Evolutionary conservation across 2,329 filamentous ascomycete species (phyloP).

Genomic region (Calonectria naviculata): DNA sequence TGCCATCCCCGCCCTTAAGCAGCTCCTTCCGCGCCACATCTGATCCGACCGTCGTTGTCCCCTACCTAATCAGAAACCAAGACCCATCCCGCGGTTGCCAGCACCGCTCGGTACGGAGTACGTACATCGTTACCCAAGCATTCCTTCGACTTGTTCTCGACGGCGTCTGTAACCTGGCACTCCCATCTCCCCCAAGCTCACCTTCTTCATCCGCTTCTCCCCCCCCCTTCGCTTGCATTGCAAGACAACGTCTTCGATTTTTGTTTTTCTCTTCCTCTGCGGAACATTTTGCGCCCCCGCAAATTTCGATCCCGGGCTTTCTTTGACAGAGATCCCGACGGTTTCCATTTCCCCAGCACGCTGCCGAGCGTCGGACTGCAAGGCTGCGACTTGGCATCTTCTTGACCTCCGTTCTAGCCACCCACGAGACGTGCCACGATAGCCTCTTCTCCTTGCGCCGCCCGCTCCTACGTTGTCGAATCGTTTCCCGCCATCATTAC

Average conservation of each 20-base stretch:
- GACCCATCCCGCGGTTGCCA: slow-evolving; percentile 4
- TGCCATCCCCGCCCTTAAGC: slow-evolving; percentile 6
- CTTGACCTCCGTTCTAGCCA: slow-evolving; percentile 23
- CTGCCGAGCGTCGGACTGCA: slow-evolving; percentile 8
- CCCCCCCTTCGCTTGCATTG: slow-evolving; percentile 25
- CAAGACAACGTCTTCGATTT: slow-evolving; percentile 24
- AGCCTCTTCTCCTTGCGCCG: slow-evolving; percentile 18
- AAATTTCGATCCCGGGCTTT: slow-evolving; percentile 36
- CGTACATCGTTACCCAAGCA: slow-evolving; percentile 1
- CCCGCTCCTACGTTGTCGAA: slow-evolving; percentile 11
- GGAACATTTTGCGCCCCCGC: slow-evolving; percentile 11
- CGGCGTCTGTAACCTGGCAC: slow-evolving; percentile 10
- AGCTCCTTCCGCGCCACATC: slow-evolving; percentile 10
- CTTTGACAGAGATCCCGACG: slow-evolving; percentile 51
- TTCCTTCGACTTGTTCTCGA: neutral
- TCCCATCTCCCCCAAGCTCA: slow-evolving; percentile 25
- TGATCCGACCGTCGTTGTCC: neutral
- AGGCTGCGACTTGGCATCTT: slow-evolving; percentile 14
- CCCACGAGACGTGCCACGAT: slow-evolving; percentile 24
- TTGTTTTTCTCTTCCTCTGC: slow-evolving; percentile 1
- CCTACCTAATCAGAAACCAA: slow-evolving; percentile 13
- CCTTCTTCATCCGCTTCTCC: slow-evolving; percentile 10
- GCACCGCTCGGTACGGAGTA: neutral
- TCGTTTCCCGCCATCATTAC: slow-evolving; percentile 18
- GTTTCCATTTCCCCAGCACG: slow-evolving; percentile 37